Base-by-base conservation (phyloP, 805 yeast species). In the Saccharomycopsis olivae region DNA sequence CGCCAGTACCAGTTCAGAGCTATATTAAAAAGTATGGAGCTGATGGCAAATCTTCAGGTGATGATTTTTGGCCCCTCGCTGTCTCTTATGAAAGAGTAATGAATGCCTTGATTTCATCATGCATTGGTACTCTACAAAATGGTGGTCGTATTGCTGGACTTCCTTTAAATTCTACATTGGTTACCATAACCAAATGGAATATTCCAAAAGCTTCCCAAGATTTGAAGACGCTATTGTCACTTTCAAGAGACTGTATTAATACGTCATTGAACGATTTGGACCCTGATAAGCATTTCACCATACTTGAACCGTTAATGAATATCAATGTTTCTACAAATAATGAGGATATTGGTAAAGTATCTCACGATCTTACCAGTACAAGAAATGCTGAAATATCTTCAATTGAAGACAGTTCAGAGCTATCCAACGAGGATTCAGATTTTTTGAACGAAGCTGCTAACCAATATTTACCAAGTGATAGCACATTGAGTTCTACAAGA, bases 271-370 rank as follows among this genome's bases (percentile, higher is more conserved):
- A 47, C 3, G 19, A 44, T 5, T 29, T 55, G 4, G 43, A 47
- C 16, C 35, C 46, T 13, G 36, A 40, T n/a, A 38, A 31, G 0
- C 49, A 57, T 2, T 74, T 71, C 53, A 68, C 78, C 1, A 57
- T 88, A 1, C 63, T 89, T 57, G 97, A 92, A 58, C 98, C 98
- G 0, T 66, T 82, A 21, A 89, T 92, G 96, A 66, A 70, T 27
- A 78, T 87, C 3, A 65, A 65, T 5, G 75, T 92, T 1, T 71
- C 67, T 38, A 79, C 78, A 2, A 68, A 69, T 39, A 80, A 86
- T 23, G 79, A 72, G 41, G 83, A 80, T 43, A 59, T 89, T 49
- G 97, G 97, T 16, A 68, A 67, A 27, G 92, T 92, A 1, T 70
- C 85, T 29, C 94, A 85, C 50, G 98, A 92, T 54, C 60, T 92